Evolutionary conservation across 176 grass and related monocot species (phyloP), one percentile per base, ranked within the genome.

Genomic region (Tillandsia fasciculata): DNA sequence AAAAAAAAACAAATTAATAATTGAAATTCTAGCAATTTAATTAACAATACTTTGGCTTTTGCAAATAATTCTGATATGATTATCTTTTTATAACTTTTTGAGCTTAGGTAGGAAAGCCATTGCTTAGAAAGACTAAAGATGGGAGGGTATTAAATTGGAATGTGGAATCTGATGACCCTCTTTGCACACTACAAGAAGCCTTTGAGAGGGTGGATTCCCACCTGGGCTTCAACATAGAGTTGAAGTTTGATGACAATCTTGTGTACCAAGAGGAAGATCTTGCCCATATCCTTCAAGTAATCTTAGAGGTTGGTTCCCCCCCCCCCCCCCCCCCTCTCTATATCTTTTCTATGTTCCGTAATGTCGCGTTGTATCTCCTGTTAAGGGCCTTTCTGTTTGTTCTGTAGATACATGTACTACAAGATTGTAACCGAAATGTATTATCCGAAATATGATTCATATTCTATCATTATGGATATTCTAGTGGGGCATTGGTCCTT

Each of bases 201-300:
- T 92, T 97, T 22, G 81, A 97, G 76, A 73, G 78, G 64, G 93
- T 92, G 6, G 81, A 85, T 59, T 72, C 77, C 1, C 76, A 81
- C 11, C 8, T 97, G 49, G 89, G 93, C 26, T 97, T 97, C 83
- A 97, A 97, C 17, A 66, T 97, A 1, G 93, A 97, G 78, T 64
- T 97, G 0, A 97, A 97, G 77, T 92, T 97, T 23, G 89, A 90
- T 24, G 93, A 97, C 69, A 2, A 79, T 72, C 17, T 85, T 26
- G 53, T 81, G 18, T 97, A 92, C 81, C 28, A 54, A 49, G 93
- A 92, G 27, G 78, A 87, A 27, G 71, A 92, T 70, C 86, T 97
- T 13, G 85, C 63, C 64, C 77, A 42, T 51, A 69, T 11, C 57
- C 81, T 97, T 65, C 83, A 81, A 66, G 74, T 67, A 28, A 80